phyloP scores from a whole-genome alignment of 1,139 yeast species.

The Arxiozyma bovina region DNA sequence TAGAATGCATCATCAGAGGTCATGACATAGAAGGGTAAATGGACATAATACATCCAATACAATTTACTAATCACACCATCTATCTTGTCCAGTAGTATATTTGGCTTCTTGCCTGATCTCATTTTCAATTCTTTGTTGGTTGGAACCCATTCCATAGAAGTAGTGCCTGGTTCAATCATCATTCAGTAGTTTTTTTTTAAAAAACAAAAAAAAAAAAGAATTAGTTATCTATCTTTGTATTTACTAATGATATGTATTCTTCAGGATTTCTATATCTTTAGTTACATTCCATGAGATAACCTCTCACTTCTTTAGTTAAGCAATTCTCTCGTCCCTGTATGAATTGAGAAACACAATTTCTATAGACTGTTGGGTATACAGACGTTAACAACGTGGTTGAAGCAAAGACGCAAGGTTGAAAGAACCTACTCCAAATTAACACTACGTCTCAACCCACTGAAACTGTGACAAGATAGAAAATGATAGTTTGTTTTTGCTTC shows the following conservation, averaged over 20 bases:
- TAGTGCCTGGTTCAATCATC: background rate
- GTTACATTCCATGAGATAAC: background rate
- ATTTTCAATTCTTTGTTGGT: conserved; percentile 11
- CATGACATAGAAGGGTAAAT: conserved; percentile 37
- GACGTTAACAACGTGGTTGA: no score
- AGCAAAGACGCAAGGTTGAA: no score
- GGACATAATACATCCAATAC: conserved; percentile 37
- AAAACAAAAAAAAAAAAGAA: no score
- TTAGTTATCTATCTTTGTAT: background rate
- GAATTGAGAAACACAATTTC: background rate
- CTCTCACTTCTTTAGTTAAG: background rate
- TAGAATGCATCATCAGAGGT: conserved; percentile 34
- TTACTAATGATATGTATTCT: background rate
- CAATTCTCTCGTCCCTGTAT: background rate
- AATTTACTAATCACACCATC: conserved; percentile 20
- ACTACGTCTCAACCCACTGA: no score
- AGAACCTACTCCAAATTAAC: no score
- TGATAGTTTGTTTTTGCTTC: no score
- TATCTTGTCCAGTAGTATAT: conserved; percentile 9
- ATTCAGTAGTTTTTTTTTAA: background rate
- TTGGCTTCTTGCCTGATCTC: conserved; percentile 8
- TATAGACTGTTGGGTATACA: no score
- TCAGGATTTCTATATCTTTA: no score
- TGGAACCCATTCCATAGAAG: conserved; percentile 12
- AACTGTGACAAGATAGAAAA: no score